phyloP scores from a whole-genome alignment of 2,329 filamentous ascomycete genomes.

The Aspergillus unguis region DNA sequence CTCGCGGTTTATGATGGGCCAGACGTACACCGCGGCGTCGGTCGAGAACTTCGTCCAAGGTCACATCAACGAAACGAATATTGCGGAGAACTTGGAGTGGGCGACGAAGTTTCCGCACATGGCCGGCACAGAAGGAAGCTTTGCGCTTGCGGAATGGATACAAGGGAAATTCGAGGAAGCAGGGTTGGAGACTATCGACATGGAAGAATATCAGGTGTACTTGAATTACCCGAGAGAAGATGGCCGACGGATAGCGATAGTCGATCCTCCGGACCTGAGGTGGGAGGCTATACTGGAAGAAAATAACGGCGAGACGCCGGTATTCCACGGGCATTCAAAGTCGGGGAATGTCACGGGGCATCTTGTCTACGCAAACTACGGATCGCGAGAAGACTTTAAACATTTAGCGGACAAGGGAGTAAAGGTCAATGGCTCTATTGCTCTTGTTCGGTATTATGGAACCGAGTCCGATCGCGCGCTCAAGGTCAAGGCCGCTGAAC shows the following conservation, averaged over 20 bases:
- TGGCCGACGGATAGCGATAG: slow-evolving; percentile 76
- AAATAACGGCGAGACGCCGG: slow-evolving; percentile 68
- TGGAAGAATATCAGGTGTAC: slow-evolving; percentile 83
- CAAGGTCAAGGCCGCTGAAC: slow-evolving; percentile 86
- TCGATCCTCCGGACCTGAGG: slow-evolving; percentile 63
- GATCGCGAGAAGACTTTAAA: slow-evolving; percentile 78
- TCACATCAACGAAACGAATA: slow-evolving; percentile 65
- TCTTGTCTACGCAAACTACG: slow-evolving; percentile 89
- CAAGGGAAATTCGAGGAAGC: slow-evolving; percentile 70
- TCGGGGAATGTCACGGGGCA: slow-evolving; percentile 81
- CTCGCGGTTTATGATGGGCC: slow-evolving; percentile 60
- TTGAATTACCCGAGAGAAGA: slow-evolving; percentile 81
- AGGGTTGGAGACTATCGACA: slow-evolving; percentile 69
- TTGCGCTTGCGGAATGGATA: slow-evolving; percentile 78
- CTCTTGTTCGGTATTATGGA: slow-evolving; percentile 76
- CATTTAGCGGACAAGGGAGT: slow-evolving; percentile 67
- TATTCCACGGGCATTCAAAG: slow-evolving; percentile 87
- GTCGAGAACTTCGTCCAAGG: slow-evolving; percentile 72
- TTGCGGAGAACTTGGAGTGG: slow-evolving; percentile 70
- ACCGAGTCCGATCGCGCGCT: slow-evolving; percentile 68
- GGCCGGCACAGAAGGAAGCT: slow-evolving; percentile 91
- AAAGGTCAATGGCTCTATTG: slow-evolving; percentile 74
- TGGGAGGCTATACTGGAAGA: slow-evolving; percentile 88
- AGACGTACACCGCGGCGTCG: slow-evolving; percentile 79
- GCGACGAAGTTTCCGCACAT: slow-evolving; percentile 84